Evolutionary conservation across 2,329 filamentous ascomycete genomes (phyloP).

Genomic region (Hypoxylon sp.): DNA sequence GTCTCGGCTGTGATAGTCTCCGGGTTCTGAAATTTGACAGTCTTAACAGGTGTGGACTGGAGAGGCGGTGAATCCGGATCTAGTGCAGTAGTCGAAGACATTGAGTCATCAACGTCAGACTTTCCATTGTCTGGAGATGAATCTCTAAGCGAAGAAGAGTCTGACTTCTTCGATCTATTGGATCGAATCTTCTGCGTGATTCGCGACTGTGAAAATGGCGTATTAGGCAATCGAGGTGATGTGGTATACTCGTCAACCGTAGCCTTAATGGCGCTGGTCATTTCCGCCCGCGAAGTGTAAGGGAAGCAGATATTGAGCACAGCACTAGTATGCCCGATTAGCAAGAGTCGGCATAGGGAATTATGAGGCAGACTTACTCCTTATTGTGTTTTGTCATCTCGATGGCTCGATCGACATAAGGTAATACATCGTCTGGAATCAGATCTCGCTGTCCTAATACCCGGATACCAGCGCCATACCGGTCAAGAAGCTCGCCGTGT

Average conservation of each 20-base stretch:
- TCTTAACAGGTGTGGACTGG: slow-evolving; percentile 53
- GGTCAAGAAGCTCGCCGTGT: slow-evolving; percentile 92
- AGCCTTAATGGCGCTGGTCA: slow-evolving; percentile 87
- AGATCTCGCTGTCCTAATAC: slow-evolving; percentile 88
- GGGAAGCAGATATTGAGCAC: slow-evolving; percentile 96
- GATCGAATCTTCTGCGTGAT: slow-evolving; percentile 89
- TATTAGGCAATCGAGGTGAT: slow-evolving; percentile 74
- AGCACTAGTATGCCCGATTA: slow-evolving; percentile 57
- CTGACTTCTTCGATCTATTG: slow-evolving; percentile 68
- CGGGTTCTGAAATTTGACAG: slow-evolving; percentile 74
- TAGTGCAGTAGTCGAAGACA: slow-evolving; percentile 73
- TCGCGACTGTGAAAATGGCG: slow-evolving; percentile 87
- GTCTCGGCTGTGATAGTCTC: slow-evolving; percentile 90
- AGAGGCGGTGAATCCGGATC: slow-evolving; percentile 68
- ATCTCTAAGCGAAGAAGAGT: slow-evolving; percentile 65
- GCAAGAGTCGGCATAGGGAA: background rate
- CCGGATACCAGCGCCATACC: slow-evolving; percentile 89
- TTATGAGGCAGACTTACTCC: slow-evolving; percentile 64
- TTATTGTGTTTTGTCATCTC: slow-evolving; percentile 90
- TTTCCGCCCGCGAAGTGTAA: slow-evolving; percentile 96
- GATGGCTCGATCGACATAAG: slow-evolving; percentile 88
- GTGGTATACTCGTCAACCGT: slow-evolving; percentile 90
- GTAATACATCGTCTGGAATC: slow-evolving; percentile 87
- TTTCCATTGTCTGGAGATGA: slow-evolving; percentile 64
- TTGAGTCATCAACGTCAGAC: slow-evolving; percentile 66